Percentiles rank a stretch among this genome's conserved stretches.
phyloP scores from a whole-genome alignment of 495 filamentous ascomycete genomes.

The Xylaria cubensis region DNA sequence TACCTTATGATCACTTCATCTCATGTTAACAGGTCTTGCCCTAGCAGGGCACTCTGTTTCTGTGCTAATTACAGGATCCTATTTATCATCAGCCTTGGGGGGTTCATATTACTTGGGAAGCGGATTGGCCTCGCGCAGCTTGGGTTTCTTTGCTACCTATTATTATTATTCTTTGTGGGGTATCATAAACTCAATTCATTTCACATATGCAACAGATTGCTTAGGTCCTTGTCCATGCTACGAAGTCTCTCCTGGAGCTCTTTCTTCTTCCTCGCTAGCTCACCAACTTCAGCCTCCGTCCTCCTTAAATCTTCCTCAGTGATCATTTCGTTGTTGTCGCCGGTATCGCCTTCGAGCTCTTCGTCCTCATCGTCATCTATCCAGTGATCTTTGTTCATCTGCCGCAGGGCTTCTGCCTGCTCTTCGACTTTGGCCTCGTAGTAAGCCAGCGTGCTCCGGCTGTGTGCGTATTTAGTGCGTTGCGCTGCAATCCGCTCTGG shows the following conservation, averaged over 20 bases:
- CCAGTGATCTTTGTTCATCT: slow-evolving; percentile 68
- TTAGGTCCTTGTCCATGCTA: slow-evolving; percentile 82
- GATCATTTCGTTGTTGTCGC: slow-evolving; percentile 53
- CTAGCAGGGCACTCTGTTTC: not conserved
- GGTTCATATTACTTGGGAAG: not conserved
- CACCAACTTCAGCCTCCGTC: slow-evolving; percentile 80
- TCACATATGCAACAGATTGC: slow-evolving; percentile 61
- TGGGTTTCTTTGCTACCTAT: not conserved
- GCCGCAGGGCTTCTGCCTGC: slow-evolving; percentile 75
- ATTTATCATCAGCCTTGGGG: not conserved
- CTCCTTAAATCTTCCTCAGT: slow-evolving; percentile 77
- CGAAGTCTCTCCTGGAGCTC: slow-evolving; percentile 77
- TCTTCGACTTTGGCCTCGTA: slow-evolving; percentile 81
- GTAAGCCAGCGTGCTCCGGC: slow-evolving; percentile 74
- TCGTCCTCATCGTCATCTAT: slow-evolving; percentile 56
- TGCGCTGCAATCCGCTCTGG: slow-evolving; percentile 75
- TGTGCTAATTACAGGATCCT: not conserved
- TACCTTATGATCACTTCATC: not conserved
- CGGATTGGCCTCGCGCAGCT: not conserved
- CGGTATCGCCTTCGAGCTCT: slow-evolving; percentile 45
- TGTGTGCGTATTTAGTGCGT: slow-evolving; percentile 72
- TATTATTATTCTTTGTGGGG: not conserved
- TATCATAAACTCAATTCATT: slow-evolving; percentile 25
- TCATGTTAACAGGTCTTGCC: not conserved
- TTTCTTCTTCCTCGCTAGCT: slow-evolving; percentile 78